Conservation (phyloP, 352 stramenopile genomes). For the Phytophthora ohioensis region DNA sequence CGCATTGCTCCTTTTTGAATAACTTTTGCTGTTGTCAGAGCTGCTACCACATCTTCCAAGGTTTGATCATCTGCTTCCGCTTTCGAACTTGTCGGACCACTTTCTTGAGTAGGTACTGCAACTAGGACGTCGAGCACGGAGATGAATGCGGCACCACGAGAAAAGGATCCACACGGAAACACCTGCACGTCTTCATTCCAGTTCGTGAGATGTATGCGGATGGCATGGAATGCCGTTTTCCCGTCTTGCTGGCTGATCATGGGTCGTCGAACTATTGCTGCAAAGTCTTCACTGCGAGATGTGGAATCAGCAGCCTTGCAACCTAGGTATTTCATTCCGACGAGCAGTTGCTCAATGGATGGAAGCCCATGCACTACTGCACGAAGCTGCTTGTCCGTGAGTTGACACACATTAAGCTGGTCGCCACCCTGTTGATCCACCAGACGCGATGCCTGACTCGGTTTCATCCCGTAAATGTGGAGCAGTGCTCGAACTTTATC, state of each 20-base stretch:
- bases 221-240: slow-evolving; percentile 72
- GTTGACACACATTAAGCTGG: slow-evolving; percentile 7
- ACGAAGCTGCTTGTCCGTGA: slow-evolving; percentile 40
- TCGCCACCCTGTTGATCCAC: slow-evolving; percentile 28
- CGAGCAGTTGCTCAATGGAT: slow-evolving; percentile 37
- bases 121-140: slow-evolving; percentile 83
- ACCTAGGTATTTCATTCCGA: slow-evolving; percentile 50
- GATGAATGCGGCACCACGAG: slow-evolving; percentile 69
- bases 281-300: neutral
- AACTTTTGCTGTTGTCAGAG: slow-evolving; percentile 46
- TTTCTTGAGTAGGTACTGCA: slow-evolving; percentile 27
- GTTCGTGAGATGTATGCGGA: slow-evolving; percentile 68
- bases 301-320: neutral
- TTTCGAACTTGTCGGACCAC: neutral
- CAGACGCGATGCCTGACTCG: slow-evolving; percentile 44
- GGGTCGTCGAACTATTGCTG: slow-evolving; percentile 34
- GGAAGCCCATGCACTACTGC: slow-evolving; percentile 31
- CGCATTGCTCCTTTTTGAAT: slow-evolving; percentile 38
- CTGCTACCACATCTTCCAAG: slow-evolving; percentile 51
- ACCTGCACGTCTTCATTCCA: slow-evolving; percentile 61
- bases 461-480: slow-evolving; percentile 67
- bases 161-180: slow-evolving; percentile 78
- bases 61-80: slow-evolving; percentile 5
- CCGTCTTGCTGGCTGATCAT: slow-evolving; percentile 66
- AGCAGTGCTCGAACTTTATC: slow-evolving; percentile 41